These are phyloP conservation scores for Monosporozyma aquatica DNA, from an alignment of 805 yeast genomes.

Conservation along the genomic window DNA sequence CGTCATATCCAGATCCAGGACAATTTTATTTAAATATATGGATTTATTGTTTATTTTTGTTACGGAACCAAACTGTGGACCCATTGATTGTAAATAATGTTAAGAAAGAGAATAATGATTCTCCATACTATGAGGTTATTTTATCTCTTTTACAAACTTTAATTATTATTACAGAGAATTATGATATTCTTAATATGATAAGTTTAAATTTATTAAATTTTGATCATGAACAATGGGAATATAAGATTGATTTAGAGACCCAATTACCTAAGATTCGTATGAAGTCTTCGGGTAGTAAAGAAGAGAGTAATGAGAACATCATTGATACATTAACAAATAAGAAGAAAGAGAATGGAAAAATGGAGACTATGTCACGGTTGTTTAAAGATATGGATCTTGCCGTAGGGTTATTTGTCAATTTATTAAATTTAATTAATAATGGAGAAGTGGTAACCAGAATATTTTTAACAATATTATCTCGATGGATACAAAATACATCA, in stretches of 20 bases:
- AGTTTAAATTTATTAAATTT: conserved; percentile 27
- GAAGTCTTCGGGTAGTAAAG: conserved; percentile 5
- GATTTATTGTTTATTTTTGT: conserved; percentile 32
- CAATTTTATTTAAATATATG: conserved; percentile 30
- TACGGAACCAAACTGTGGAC: conserved; percentile 20
- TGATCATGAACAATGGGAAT: conserved; percentile 32
- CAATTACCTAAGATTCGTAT: conserved; percentile 29
- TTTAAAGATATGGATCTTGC: conserved; percentile 39
- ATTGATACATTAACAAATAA: conserved; percentile 5
- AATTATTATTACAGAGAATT: conserved; percentile 25
- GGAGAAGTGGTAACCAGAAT: conserved; percentile 34
- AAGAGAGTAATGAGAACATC: not conserved
- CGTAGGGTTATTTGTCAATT: conserved; percentile 33
- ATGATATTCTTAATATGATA: conserved; percentile 19
- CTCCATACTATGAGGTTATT: conserved; percentile 27
- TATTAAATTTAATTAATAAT: conserved; percentile 45
- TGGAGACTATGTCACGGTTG: conserved; percentile 19
- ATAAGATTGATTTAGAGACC: conserved; percentile 29
- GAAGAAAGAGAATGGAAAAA: conserved; percentile 2
- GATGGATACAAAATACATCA: conserved; percentile 42
- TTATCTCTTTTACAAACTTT: conserved; percentile 29
- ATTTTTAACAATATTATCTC: conserved; percentile 44
- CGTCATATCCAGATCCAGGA: conserved; percentile 12
- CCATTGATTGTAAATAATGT: conserved; percentile 9
- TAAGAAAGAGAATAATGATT: conserved; percentile 5